phyloP scores from a whole-genome alignment of 2,329 filamentous ascomycete genomes.

The Colletotrichum kahawae region DNA sequence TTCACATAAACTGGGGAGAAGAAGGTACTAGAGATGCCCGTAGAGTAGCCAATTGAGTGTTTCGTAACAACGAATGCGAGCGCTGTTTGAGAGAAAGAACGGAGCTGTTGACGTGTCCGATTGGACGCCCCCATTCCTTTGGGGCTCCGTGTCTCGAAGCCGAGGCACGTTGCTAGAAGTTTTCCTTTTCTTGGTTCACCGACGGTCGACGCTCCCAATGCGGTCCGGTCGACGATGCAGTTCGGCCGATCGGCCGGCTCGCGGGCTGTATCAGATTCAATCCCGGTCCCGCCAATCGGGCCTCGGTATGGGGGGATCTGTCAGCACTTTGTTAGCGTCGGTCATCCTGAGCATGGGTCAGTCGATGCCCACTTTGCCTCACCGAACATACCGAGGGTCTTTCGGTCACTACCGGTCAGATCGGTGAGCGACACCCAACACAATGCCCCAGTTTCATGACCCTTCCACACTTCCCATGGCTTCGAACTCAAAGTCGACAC shows the following conservation, averaged over 20 bases:
- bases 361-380: not conserved
- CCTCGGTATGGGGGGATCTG: not conserved
- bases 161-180: not conserved
- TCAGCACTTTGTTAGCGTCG: not conserved
- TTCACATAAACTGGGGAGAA: not conserved
- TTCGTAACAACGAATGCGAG: not conserved
- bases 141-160: not conserved
- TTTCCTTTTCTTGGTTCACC: not conserved
- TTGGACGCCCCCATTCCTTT: not conserved
- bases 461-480: not conserved
- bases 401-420: not conserved
- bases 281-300: not conserved
- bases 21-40: not conserved
- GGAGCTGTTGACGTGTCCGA: not conserved
- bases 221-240: not conserved
- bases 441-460: not conserved
- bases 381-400: not conserved
- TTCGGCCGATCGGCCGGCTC: not conserved
- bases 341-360: not conserved
- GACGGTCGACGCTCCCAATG: conserved; percentile 6
- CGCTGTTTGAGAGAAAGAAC: not conserved
- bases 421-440: not conserved
- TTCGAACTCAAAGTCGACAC: not conserved
- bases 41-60: not conserved
- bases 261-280: not conserved